phyloP scores from a whole-genome alignment of 371 early-diverging fungal genomes.

The Neoconidiobolus thromboides region DNA sequence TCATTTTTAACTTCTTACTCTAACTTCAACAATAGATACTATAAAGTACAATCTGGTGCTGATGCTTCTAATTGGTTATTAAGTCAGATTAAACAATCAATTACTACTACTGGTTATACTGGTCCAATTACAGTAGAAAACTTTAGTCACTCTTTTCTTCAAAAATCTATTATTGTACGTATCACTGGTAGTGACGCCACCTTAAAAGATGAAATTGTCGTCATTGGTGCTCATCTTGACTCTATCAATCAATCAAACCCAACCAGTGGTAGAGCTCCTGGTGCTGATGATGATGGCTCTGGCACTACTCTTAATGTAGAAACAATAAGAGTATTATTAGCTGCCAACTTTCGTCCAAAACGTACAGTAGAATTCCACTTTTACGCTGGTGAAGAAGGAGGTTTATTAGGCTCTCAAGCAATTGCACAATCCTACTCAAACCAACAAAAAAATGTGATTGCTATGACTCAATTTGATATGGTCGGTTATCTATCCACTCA shows the following conservation, averaged over 20 bases:
- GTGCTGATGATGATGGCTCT: conserved; percentile 75
- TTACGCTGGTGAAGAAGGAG: conserved; percentile 79
- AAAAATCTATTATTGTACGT: conserved; percentile 39
- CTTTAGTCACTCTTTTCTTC: conserved; percentile 37
- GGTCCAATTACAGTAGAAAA: not conserved
- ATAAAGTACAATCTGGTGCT: not conserved
- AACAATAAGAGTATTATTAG: conserved; percentile 51
- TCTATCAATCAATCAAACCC: conserved; percentile 71
- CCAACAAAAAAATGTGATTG: conserved; percentile 33
- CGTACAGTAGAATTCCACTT: conserved; percentile 89
- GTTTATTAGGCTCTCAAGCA: conserved; percentile 72
- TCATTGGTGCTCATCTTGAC: conserved; percentile 82
- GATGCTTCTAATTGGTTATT: not conserved
- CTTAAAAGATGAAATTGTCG: conserved; percentile 36
- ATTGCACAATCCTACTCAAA: conserved; percentile 48
- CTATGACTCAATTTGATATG: conserved; percentile 57
- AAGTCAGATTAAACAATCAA: not conserved
- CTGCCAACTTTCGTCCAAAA: conserved; percentile 46
- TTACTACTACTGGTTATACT: too few relatives aligned
- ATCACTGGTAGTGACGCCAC: conserved; percentile 49
- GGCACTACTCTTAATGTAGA: conserved; percentile 78
- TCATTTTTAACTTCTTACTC: not conserved
- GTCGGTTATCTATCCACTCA: conserved; percentile 49
- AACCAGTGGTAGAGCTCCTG: conserved; percentile 53
- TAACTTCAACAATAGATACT: conserved; percentile 9